Evolutionary conservation across 176 grass and related monocot genomes (phyloP).

Genomic region (Lolium rigidum): DNA sequence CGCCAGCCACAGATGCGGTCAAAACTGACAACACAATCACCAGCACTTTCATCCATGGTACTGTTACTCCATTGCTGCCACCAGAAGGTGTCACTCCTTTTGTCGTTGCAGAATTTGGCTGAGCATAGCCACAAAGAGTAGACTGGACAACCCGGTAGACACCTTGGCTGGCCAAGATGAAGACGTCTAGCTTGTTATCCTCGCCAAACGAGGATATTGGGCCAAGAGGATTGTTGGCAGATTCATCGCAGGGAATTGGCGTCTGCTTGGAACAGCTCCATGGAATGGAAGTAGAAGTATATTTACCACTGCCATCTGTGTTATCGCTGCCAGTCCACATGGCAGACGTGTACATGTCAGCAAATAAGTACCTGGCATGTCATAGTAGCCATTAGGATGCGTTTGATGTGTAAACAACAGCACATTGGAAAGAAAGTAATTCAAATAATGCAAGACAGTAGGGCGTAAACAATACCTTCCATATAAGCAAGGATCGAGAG

Average conservation of each 20-base stretch:
- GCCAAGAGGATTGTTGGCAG: slow-evolving; percentile 17
- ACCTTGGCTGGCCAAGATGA: slow-evolving; percentile 52
- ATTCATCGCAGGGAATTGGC: slow-evolving; percentile 42
- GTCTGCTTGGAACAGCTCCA: slow-evolving; percentile 36
- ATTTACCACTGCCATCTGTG: slow-evolving; percentile 44
- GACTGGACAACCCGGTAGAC: slow-evolving; percentile 60
- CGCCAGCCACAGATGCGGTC: neutral
- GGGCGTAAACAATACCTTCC: slow-evolving; percentile 43
- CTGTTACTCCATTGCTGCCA: neutral
- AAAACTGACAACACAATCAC: neutral
- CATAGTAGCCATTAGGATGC: neutral
- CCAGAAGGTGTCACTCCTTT: slow-evolving; percentile 2
- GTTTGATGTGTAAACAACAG: neutral
- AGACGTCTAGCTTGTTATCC: slow-evolving; percentile 60
- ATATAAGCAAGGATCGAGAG: slow-evolving; percentile 54
- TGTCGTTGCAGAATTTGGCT: slow-evolving; percentile 17
- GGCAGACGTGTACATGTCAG: slow-evolving; percentile 51
- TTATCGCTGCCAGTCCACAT: slow-evolving; percentile 40
- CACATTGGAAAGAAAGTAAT: neutral
- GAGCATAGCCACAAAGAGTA: slow-evolving; percentile 43
- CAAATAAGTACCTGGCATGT: slow-evolving; percentile 54
- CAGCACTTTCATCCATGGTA: neutral
- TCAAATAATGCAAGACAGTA: slow-evolving; percentile 10
- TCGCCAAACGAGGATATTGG: slow-evolving; percentile 57
- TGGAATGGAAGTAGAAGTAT: slow-evolving; percentile 38